phyloP scores from a whole-genome alignment of 352 stramenopile species.

The Pseudoperonospora humuli region DNA sequence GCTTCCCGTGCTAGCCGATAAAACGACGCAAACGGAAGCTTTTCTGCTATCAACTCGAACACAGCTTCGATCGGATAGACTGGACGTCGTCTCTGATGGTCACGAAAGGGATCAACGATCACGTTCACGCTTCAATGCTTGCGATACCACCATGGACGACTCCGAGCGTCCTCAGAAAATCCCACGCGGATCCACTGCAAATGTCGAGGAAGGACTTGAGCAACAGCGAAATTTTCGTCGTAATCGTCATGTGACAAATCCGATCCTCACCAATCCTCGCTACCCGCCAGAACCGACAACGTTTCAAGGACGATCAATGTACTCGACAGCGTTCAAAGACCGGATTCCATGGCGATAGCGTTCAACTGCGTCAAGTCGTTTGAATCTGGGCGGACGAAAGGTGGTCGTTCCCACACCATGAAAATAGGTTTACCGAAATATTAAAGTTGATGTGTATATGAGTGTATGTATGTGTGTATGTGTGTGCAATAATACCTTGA shows the following conservation, averaged over 20 bases:
- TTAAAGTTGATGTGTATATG: not conserved
- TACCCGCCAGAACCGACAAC: conserved; percentile 35
- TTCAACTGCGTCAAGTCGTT: not conserved
- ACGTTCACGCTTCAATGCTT: conserved; percentile 2
- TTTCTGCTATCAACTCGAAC: conserved; percentile 2
- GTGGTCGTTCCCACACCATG: conserved; percentile 1
- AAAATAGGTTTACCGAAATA: conserved; percentile 18
- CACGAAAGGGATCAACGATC: not conserved
- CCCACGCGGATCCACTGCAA: not conserved
- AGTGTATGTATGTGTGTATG: no score
- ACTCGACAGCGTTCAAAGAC: conserved; percentile 29
- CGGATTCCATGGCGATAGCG: conserved; percentile 25
- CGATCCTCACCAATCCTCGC: conserved; percentile 40
- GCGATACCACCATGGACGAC: conserved; percentile 1
- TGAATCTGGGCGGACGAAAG: not conserved
- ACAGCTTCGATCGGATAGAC: not conserved
- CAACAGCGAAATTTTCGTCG: conserved; percentile 12
- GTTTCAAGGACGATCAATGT: conserved; percentile 37
- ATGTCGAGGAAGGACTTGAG: not conserved
- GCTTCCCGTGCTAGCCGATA: conserved; percentile 23
- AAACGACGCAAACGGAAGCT: conserved; percentile 31
- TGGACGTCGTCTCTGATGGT: not conserved
- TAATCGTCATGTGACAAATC: conserved; percentile 27
- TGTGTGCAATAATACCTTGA: not conserved
- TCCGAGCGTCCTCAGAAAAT: conserved; percentile 16